These are phyloP conservation scores for Begonia loranthoides DNA, from an alignment of 306 rosid species.

Conservation along the genomic window DNA sequence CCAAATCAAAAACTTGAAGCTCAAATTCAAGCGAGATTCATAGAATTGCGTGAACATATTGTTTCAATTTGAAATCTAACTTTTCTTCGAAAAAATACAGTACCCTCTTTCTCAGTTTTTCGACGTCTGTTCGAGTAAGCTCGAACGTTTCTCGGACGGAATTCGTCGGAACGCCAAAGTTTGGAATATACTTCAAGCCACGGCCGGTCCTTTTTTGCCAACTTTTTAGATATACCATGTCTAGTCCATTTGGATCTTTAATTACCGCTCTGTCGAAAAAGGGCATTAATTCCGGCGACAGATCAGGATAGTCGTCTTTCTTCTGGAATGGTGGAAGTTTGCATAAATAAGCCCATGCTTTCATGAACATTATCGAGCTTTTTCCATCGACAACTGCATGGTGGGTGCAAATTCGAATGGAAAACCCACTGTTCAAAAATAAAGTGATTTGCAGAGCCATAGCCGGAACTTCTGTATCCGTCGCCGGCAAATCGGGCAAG, in stretches of 20 bases:
- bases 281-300: slow-evolving; percentile 18
- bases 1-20: no score
- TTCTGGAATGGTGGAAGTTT: not conserved
- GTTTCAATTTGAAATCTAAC: no score
- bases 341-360: slow-evolving; percentile 48
- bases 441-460: slow-evolving; percentile 19
- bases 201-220: slow-evolving; percentile 27
- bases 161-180: not conserved
- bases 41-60: no score
- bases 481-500: slow-evolving; percentile 22
- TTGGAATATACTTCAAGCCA: slow-evolving; percentile 15
- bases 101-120: slow-evolving; percentile 5
- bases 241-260: slow-evolving; percentile 18
- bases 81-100: not conserved
- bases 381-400: slow-evolving; percentile 21
- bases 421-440: slow-evolving; percentile 16
- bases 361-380: slow-evolving; percentile 20
- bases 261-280: slow-evolving; percentile 22
- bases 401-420: slow-evolving; percentile 18
- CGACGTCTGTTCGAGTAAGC: slow-evolving; percentile 2
- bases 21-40: no score
- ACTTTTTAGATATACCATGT: slow-evolving; percentile 1
- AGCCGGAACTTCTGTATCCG: slow-evolving; percentile 11
- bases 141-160: slow-evolving; percentile 18
- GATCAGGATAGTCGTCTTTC: not conserved